Evolutionary conservation across 768 basidiomycete species (phyloP).

Genomic region (Sutorius australiensis): DNA sequence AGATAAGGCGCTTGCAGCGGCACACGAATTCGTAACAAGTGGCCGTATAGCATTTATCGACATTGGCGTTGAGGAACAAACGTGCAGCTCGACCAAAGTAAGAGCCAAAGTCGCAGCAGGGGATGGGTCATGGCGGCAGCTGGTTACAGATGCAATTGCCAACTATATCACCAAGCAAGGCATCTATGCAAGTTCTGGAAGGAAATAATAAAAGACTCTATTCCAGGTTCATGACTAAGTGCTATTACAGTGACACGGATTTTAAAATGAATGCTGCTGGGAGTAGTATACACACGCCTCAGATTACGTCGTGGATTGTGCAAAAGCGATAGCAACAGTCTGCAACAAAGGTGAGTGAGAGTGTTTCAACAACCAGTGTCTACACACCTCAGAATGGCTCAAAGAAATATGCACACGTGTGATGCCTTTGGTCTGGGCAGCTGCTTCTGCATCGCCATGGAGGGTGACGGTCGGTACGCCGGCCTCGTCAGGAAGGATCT

Average conservation of each 20-base stretch:
- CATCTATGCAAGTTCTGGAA: slow-evolving; percentile 37
- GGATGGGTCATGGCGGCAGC: slow-evolving; percentile 40
- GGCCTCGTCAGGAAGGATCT: slow-evolving; percentile 76
- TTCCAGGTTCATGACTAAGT: slow-evolving; percentile 2
- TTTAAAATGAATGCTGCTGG: not conserved
- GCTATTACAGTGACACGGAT: not conserved
- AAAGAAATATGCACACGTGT: slow-evolving; percentile 76
- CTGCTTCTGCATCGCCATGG: slow-evolving; percentile 73
- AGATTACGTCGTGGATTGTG: slow-evolving; percentile 54
- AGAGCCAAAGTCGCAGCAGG: slow-evolving; percentile 32
- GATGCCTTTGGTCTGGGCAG: slow-evolving; percentile 72
- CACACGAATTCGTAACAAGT: slow-evolving; percentile 46
- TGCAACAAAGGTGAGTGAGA: slow-evolving; percentile 29
- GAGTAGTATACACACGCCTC: slow-evolving; percentile 5
- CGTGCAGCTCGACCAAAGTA: slow-evolving; percentile 68
- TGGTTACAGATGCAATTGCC: slow-evolving; percentile 46
- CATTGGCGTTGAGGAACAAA: slow-evolving; percentile 52
- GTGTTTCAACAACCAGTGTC: not conserved
- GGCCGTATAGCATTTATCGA: slow-evolving; percentile 58
- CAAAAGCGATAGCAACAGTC: slow-evolving; percentile 86
- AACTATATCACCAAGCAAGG: slow-evolving; percentile 47
- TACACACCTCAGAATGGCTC: slow-evolving; percentile 84
- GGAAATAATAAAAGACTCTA: slow-evolving; percentile 6
- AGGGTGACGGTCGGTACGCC: slow-evolving; percentile 78
- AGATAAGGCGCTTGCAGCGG: slow-evolving; percentile 31